Percentiles rank a stretch among this genome's conserved stretches.
phyloP scores from a whole-genome alignment of 257 asterid species.

The Solanum arcanum region DNA sequence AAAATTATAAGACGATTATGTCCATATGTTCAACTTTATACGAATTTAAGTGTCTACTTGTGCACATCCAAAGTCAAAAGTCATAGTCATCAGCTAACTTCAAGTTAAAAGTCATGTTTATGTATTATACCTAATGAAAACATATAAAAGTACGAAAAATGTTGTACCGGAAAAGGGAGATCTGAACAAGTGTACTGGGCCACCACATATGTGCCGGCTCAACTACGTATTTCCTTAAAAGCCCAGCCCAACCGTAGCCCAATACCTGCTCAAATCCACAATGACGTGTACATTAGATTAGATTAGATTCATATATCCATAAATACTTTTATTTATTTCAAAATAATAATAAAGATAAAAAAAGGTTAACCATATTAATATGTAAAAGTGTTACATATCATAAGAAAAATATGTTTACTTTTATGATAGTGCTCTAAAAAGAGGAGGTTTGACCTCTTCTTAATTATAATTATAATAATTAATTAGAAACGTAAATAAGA shows the following conservation, averaged over 20 bases:
- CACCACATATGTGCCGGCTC: conserved; percentile 98
- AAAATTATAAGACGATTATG: no score
- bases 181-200: conserved; percentile 81
- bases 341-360: no score
- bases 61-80: no score
- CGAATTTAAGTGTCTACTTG: no score
- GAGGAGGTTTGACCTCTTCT: not conserved
- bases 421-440: not conserved
- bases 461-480: not conserved
- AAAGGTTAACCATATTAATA: no score
- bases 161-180: conserved; percentile 59
- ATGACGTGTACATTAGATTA: not conserved
- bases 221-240: conserved; percentile 73
- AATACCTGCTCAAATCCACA: conserved; percentile 36
- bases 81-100: no score
- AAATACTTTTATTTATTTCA: no score
- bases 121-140: no score
- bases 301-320: not conserved
- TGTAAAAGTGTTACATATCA: no score
- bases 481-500: not conserved
- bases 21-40: no score
- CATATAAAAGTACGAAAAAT: not conserved
- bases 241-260: conserved; percentile 93
- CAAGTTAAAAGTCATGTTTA: no score
- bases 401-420: no score